Conservation (phyloP, 2,329 filamentous ascomycete species). For the Verticillium albo-atrum region DNA sequence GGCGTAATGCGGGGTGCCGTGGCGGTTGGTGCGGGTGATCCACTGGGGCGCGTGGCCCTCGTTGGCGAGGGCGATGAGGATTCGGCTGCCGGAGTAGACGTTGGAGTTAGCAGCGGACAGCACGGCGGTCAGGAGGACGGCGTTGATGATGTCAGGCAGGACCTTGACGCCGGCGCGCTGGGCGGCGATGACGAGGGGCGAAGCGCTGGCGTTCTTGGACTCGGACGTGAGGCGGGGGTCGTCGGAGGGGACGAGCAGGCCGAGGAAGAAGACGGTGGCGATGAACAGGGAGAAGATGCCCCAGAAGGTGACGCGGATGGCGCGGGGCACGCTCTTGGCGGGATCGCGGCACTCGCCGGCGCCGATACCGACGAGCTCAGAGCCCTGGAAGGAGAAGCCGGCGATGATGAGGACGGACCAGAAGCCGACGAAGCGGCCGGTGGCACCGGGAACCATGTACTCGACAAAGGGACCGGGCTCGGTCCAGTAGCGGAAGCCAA, state of each 20-base stretch:
- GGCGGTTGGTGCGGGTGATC: slow-evolving; percentile 54
- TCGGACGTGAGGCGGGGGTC: slow-evolving; percentile 43
- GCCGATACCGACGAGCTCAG: slow-evolving; percentile 73
- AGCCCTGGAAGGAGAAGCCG: slow-evolving; percentile 67
- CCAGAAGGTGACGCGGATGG: slow-evolving; percentile 72
- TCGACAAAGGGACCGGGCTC: slow-evolving; percentile 64
- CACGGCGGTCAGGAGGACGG: slow-evolving; percentile 71
- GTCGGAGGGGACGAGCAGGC: slow-evolving; percentile 63
- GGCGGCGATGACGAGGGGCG: slow-evolving; percentile 59
- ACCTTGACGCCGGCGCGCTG: slow-evolving; percentile 58
- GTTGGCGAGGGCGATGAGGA: slow-evolving; percentile 61
- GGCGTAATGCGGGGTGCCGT: slow-evolving; percentile 59
- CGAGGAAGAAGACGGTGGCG: slow-evolving; percentile 63
- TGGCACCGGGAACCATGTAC: slow-evolving; percentile 48
- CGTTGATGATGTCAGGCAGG: slow-evolving; percentile 70
- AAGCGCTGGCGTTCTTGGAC: slow-evolving; percentile 56
- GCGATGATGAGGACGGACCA: slow-evolving; percentile 66
- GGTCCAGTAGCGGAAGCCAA: slow-evolving; percentile 70
- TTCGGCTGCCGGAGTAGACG: slow-evolving; percentile 67
- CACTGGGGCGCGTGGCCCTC: slow-evolving; percentile 59
- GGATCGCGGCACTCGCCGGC: slow-evolving; percentile 68
- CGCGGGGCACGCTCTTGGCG: slow-evolving; percentile 64
- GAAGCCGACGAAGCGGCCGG: slow-evolving; percentile 63
- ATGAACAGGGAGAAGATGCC: slow-evolving; percentile 68
- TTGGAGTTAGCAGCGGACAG: slow-evolving; percentile 76